phyloP scores from a whole-genome alignment of 2,329 filamentous ascomycete species.

The Xylariales sp. region DNA sequence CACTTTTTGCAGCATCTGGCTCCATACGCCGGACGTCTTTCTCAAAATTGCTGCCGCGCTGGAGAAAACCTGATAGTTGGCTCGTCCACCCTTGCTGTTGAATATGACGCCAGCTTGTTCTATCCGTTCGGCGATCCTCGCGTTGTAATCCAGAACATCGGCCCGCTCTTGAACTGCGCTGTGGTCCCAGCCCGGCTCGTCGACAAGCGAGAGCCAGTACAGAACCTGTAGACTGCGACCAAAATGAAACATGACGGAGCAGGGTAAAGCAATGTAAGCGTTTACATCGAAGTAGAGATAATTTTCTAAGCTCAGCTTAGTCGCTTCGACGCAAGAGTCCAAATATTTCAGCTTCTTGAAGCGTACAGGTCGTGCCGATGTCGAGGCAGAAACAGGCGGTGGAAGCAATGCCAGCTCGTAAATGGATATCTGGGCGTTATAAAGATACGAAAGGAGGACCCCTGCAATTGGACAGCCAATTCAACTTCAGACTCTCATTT shows the following conservation, averaged over 20 bases:
- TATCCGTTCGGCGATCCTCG: constrained; percentile 12
- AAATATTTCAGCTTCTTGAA: constrained; percentile 15
- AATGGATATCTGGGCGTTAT: constrained; percentile 30
- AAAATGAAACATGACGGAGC: constrained; percentile 19
- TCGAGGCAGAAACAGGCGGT: too few relatives aligned
- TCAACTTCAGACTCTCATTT: background rate
- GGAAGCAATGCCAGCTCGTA: constrained; percentile 28
- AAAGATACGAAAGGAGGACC: constrained; percentile 27
- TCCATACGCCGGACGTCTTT: too few relatives aligned
- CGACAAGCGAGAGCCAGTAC: constrained; percentile 21
- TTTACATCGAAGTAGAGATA: constrained; percentile 15
- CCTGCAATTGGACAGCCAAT: constrained; percentile 17
- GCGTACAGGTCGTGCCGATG: too few relatives aligned
- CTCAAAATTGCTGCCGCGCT: constrained; percentile 3
- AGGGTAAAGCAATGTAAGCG: constrained; percentile 16
- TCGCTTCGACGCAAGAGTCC: constrained; percentile 16
- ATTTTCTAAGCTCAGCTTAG: constrained; percentile 17
- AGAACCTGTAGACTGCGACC: constrained; percentile 19
- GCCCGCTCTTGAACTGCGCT: constrained; percentile 10
- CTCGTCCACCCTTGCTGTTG: constrained; percentile 12
- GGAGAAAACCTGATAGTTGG: constrained; percentile 3
- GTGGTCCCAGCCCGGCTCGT: constrained; percentile 23
- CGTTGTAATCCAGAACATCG: constrained; percentile 17
- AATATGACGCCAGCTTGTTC: too few relatives aligned
- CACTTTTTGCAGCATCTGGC: too few relatives aligned